Conservation (phyloP, 1,139 yeast species). For the Schizosaccharomyces versatilis region DNA sequence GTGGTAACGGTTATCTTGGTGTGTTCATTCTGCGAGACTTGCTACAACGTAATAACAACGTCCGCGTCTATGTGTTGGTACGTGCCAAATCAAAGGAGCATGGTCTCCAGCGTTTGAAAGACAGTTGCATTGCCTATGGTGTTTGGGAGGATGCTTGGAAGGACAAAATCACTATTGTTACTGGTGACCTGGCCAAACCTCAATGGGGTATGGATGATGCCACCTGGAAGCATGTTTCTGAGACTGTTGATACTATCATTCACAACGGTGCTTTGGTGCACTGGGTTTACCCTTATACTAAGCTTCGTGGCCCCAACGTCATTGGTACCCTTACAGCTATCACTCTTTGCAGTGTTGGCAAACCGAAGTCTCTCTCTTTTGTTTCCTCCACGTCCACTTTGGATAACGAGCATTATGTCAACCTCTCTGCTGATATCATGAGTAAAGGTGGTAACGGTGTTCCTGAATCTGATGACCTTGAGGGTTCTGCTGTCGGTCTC, state of each 20-base stretch:
- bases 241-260: constrained; percentile 53
- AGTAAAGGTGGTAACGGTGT: constrained; percentile 51
- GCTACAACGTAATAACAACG: constrained; percentile 28
- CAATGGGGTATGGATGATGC: constrained; percentile 46
- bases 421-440: constrained; percentile 47
- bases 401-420: constrained; percentile 62
- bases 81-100: constrained; percentile 50
- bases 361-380: constrained; percentile 66
- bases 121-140: constrained; percentile 68
- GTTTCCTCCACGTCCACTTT: constrained; percentile 88
- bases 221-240: constrained; percentile 36
- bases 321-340: constrained; percentile 67
- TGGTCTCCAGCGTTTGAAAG: constrained; percentile 55
- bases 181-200: constrained; percentile 57
- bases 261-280: constrained; percentile 97
- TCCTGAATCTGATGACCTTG: constrained; percentile 57
- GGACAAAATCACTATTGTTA: constrained; percentile 39
- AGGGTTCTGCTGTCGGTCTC: constrained; percentile 60
- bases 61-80: constrained; percentile 66
- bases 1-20: constrained; percentile 92
- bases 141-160: constrained; percentile 52
- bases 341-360: constrained; percentile 55
- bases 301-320: constrained; percentile 82
- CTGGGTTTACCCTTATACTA: constrained; percentile 91
- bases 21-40: constrained; percentile 65